A percentile compares a stretch with the other conserved stretches of the same genome.
Evolutionary conservation across 179 eudicot species (phyloP).

Genomic region (Corrigiola litoralis): DNA sequence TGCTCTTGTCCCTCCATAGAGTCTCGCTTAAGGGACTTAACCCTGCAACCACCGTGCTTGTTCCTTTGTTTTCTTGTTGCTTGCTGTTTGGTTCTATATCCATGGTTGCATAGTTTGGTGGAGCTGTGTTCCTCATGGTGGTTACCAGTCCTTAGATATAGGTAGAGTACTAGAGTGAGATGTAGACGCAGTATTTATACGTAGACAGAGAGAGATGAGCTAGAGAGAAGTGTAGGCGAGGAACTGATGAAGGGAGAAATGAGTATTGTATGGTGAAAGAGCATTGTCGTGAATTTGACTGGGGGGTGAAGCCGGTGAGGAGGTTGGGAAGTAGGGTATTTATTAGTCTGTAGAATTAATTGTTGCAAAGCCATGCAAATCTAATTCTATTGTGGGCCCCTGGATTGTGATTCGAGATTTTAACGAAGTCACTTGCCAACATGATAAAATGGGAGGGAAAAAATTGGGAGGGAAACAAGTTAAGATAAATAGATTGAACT

Average conservation of each 20-base stretch:
- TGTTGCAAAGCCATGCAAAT: too few relatives aligned
- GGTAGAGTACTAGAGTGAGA: not conserved
- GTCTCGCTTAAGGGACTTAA: conserved; percentile 86
- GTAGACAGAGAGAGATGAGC: not conserved
- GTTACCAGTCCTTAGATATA: not conserved
- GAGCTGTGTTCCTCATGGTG: not conserved
- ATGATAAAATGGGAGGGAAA: too few relatives aligned
- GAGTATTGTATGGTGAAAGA: conserved; percentile 14
- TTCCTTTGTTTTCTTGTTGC: not conserved
- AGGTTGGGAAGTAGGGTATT: conserved; percentile 21
- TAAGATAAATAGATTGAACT: too few relatives aligned
- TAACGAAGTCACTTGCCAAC: too few relatives aligned
- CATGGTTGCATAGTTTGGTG: conserved; percentile 33
- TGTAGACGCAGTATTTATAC: not conserved
- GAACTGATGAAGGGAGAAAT: conserved; percentile 5
- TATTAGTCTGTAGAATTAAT: too few relatives aligned
- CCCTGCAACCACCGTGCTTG: conserved; percentile 37
- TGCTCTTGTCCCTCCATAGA: conserved; percentile 61
- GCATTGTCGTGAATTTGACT: conserved; percentile 25
- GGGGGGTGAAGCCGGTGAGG: not conserved
- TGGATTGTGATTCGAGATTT: too few relatives aligned
- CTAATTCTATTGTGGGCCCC: too few relatives aligned
- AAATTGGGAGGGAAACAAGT: too few relatives aligned
- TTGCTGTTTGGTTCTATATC: conserved; percentile 50
- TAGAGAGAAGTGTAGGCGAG: not conserved